Percentiles rank a stretch among this genome's conserved stretches.
Evolutionary conservation across 2,329 filamentous ascomycete species (phyloP).

Genomic region (Sporothrix dimorphospora): DNA sequence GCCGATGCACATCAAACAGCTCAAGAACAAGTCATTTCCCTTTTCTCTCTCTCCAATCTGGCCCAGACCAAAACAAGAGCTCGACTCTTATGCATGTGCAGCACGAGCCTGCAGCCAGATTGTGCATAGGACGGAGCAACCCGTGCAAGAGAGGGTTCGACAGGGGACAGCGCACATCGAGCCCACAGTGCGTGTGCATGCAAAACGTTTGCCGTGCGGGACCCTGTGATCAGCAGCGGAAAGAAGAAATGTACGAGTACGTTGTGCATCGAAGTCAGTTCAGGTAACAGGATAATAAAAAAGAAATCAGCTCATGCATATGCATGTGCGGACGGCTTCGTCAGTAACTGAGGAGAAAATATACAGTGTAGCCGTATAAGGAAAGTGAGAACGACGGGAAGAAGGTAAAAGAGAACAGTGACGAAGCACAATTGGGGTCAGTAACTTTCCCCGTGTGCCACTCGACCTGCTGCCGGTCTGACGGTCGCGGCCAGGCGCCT

Average conservation of each 20-base stretch:
- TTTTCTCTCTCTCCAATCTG: neutral
- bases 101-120: conserved; percentile 13
- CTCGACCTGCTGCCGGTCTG: neutral
- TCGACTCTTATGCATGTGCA: conserved; percentile 10
- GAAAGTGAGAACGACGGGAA: neutral
- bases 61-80: neutral
- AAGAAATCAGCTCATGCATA: neutral
- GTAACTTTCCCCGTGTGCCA: neutral
- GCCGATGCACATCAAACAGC: neutral
- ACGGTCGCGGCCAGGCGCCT: neutral
- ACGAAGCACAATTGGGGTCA: neutral
- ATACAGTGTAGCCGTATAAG: neutral
- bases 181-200: neutral
- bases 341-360: too few species aligned
- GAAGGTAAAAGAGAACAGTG: neutral
- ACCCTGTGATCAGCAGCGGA: neutral
- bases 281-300: neutral
- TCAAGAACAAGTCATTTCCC: neutral
- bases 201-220: neutral
- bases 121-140: conserved; percentile 21
- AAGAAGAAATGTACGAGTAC: too few species aligned
- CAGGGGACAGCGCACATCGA: neutral
- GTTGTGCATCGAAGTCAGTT: neutral
- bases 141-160: neutral
- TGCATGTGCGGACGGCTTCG: too few species aligned